These are phyloP conservation scores for Aspergillus flavus DNA, from an alignment of 2,329 filamentous ascomycete species.

Conservation along the genomic window DNA sequence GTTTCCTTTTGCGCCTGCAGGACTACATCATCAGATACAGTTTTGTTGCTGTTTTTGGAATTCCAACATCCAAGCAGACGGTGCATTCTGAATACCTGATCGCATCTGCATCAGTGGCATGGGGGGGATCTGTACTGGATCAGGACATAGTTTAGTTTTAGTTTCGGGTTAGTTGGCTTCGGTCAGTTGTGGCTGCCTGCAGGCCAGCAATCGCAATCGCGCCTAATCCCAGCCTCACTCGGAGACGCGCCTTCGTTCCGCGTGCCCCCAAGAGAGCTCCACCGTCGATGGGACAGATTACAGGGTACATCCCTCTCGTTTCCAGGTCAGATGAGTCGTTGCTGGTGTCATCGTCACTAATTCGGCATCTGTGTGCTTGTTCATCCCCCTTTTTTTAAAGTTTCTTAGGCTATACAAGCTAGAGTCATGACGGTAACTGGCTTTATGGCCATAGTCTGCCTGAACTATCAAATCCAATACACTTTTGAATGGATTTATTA, in stretches of 20 bases:
- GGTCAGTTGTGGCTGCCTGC: slow-evolving; percentile 23
- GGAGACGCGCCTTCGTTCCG: slow-evolving; percentile 30
- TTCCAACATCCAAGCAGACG: slow-evolving; percentile 12
- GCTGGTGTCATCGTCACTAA: slow-evolving; percentile 1
- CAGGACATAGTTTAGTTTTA: not conserved
- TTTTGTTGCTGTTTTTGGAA: slow-evolving; percentile 23
- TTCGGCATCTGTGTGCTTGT: not conserved
- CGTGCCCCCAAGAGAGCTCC: slow-evolving; percentile 11
- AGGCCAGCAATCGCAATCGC: slow-evolving; percentile 18
- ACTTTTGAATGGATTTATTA: not conserved
- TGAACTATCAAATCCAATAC: not conserved
- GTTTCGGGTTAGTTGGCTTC: not conserved
- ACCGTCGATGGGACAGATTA: slow-evolving; percentile 6
- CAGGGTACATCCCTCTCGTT: slow-evolving; percentile 4
- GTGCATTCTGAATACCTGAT: slow-evolving; percentile 9
- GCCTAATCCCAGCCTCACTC: slow-evolving; percentile 27
- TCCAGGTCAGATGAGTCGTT: slow-evolving; percentile 19
- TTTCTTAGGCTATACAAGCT: not conserved
- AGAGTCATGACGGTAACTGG: not conserved
- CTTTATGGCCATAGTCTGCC: not conserved
- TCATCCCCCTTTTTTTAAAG: slow-evolving; percentile 1
- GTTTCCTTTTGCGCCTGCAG: slow-evolving; percentile 8
- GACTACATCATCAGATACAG: slow-evolving; percentile 17
- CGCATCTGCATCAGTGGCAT: slow-evolving; percentile 22
- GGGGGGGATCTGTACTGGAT: slow-evolving; percentile 13